phyloP scores from a whole-genome alignment of 1,139 yeast genomes.

The Scheffersomyces insectosa region DNA sequence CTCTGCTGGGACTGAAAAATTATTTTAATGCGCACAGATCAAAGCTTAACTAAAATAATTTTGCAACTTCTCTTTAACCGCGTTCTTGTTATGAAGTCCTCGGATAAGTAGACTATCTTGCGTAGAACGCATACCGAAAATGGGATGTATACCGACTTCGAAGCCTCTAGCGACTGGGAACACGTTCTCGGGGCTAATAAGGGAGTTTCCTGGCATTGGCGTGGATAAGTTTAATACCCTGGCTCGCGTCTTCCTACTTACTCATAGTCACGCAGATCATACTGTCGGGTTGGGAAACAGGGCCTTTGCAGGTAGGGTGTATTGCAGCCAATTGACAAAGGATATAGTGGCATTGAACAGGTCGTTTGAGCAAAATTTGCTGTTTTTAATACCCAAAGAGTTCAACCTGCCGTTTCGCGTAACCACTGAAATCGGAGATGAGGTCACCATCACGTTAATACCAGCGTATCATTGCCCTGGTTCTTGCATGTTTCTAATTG shows the following conservation, averaged over 20 bases:
- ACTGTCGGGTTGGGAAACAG: conserved; percentile 46
- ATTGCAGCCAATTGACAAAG: conserved; percentile 52
- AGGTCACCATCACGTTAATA: conserved; percentile 26
- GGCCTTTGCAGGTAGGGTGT: conserved; percentile 44
- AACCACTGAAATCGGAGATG: conserved; percentile 9
- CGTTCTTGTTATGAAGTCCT: not conserved
- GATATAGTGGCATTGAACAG: conserved; percentile 26
- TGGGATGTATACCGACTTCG: not conserved
- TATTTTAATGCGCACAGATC: not conserved
- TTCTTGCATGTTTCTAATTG: conserved; percentile 55
- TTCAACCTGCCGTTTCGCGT: conserved; percentile 27
- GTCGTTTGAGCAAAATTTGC: conserved; percentile 22
- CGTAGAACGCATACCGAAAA: not conserved
- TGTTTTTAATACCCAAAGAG: conserved; percentile 21
- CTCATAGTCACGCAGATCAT: conserved; percentile 64
- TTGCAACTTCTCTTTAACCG: conserved; percentile 2
- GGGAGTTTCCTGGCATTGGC: conserved; percentile 36
- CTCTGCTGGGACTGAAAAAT: too few relatives aligned
- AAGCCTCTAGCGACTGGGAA: conserved; percentile 11
- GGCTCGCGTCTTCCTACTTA: conserved; percentile 36
- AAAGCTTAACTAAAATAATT: not conserved
- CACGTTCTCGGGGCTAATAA: conserved; percentile 28
- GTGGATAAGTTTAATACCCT: conserved; percentile 46
- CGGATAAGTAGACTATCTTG: too few relatives aligned
- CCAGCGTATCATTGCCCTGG: conserved; percentile 66